A percentile compares a stretch with the other conserved stretches of the same genome.
These are phyloP conservation scores for Termitomyces sp. DNA, from an alignment of 768 basidiomycete genomes.

Conservation along the genomic window DNA sequence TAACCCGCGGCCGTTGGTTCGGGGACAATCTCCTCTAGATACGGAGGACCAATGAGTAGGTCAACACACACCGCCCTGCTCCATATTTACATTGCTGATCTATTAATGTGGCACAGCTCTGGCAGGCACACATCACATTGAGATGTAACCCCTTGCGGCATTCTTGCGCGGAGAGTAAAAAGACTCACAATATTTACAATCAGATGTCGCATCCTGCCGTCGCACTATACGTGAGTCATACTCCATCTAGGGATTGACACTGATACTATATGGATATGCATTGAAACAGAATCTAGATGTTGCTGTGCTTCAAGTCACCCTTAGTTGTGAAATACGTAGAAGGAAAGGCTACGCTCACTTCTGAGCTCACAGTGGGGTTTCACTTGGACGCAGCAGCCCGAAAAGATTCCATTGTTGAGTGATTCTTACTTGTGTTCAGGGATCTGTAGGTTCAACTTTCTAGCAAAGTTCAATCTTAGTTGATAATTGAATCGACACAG, in stretches of 20 bases:
- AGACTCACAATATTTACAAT: too few species aligned
- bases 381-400: background rate
- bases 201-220: background rate
- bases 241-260: background rate
- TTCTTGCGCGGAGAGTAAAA: background rate
- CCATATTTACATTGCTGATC: background rate
- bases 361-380: background rate
- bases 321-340: background rate
- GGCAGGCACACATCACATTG: background rate
- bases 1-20: conserved; percentile 3
- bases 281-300: background rate
- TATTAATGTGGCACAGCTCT: conserved; percentile 2
- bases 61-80: background rate
- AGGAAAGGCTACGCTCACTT: background rate
- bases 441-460: background rate
- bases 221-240: background rate
- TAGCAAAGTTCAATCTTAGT: background rate
- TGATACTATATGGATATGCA: background rate
- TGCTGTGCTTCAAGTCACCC: background rate
- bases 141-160: background rate
- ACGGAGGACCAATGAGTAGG: background rate
- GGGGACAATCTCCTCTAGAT: background rate
- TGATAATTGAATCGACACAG: background rate
- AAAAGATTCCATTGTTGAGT: too few species aligned
- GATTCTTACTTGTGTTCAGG: background rate